Percentiles rank a stretch among this genome's conserved stretches.
Conservation (phyloP, 495 filamentous ascomycete genomes). For the Xylaria cubensis region DNA sequence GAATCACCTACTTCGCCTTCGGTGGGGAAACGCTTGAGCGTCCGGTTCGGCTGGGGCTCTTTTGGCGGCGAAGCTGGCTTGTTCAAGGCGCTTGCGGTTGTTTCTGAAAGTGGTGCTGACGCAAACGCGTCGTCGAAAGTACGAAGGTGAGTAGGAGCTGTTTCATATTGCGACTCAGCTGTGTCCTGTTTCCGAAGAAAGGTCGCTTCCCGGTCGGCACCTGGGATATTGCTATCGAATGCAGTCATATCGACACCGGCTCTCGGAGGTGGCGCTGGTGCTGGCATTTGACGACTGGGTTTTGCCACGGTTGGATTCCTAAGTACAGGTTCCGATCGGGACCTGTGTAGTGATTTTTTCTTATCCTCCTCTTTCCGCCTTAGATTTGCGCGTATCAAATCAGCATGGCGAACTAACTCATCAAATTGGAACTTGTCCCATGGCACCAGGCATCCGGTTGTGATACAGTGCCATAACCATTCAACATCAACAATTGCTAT, state of each 20-base stretch:
- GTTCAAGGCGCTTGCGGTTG: conserved; percentile 47
- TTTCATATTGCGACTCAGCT: conserved; percentile 30
- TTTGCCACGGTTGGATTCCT: conserved; percentile 14
- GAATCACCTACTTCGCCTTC: conserved; percentile 53
- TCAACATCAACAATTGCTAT: conserved; percentile 78
- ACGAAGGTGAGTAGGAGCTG: conserved; percentile 46
- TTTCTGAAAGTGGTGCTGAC: conserved; percentile 47
- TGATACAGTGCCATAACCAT: conserved; percentile 88
- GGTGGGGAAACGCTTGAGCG: conserved; percentile 32
- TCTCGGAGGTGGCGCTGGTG: conserved; percentile 26
- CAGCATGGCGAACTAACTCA: conserved; percentile 41
- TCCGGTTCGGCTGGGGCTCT: conserved; percentile 27
- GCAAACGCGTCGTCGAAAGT: conserved; percentile 25
- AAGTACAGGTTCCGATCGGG: conserved; percentile 28
- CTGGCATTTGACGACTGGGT: conserved; percentile 8
- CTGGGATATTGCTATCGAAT: conserved; percentile 32
- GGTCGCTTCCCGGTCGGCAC: not conserved
- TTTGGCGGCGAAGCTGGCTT: conserved; percentile 36
- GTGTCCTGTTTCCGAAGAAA: conserved; percentile 6
- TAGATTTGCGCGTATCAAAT: not conserved
- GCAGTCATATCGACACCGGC: conserved; percentile 42
- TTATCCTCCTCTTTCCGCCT: conserved; percentile 23
- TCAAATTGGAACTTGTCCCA: conserved; percentile 46
- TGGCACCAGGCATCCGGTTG: conserved; percentile 46
- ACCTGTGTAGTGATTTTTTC: conserved; percentile 24